Conservation (phyloP, 169 alveolate species). For the Fabrea salina region DNA sequence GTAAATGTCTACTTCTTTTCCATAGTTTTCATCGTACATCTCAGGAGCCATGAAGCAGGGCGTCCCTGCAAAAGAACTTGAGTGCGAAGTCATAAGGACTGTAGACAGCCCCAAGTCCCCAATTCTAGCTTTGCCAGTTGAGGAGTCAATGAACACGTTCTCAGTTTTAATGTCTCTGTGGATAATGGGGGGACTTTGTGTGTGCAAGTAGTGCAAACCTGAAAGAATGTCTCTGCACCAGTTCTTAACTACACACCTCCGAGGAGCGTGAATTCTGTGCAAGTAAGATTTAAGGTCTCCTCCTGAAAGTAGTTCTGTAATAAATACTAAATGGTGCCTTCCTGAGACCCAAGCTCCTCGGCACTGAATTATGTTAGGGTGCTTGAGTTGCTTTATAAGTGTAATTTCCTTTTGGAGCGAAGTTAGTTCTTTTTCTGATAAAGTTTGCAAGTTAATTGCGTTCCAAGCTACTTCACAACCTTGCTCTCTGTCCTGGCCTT, state of each 20-base stretch:
- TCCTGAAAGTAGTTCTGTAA: conserved; percentile 80
- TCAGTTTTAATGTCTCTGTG: conserved; percentile 22
- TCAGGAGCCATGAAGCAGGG: conserved; percentile 32
- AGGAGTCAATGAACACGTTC: conserved; percentile 23
- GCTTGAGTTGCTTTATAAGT: conserved; percentile 74
- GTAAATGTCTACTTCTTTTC: conserved; percentile 82
- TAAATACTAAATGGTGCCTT: conserved; percentile 63
- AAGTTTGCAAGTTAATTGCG: conserved; percentile 69
- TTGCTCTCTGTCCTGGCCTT: conserved; percentile 84
- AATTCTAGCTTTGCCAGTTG: conserved; percentile 75
- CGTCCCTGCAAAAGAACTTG: conserved; percentile 50
- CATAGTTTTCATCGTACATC: conserved; percentile 70
- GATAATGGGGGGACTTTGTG: conserved; percentile 29
- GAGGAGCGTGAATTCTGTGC: conserved; percentile 58
- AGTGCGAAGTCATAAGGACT: background rate
- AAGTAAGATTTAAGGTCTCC: conserved; percentile 67
- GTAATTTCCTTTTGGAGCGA: conserved; percentile 78
- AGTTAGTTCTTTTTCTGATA: conserved; percentile 52
- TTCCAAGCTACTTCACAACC: conserved; percentile 91
- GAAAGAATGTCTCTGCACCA: conserved; percentile 80
- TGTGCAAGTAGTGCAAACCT: conserved; percentile 58
- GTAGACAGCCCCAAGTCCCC: conserved; percentile 70
- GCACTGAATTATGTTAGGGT: conserved; percentile 81
- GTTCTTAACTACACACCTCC: conserved; percentile 69
- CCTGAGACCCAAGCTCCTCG: conserved; percentile 82